Percentiles rank a stretch among this genome's conserved stretches.
Conservation (phyloP, 345 rosid genomes). For the Sonneratia caseolaris region DNA sequence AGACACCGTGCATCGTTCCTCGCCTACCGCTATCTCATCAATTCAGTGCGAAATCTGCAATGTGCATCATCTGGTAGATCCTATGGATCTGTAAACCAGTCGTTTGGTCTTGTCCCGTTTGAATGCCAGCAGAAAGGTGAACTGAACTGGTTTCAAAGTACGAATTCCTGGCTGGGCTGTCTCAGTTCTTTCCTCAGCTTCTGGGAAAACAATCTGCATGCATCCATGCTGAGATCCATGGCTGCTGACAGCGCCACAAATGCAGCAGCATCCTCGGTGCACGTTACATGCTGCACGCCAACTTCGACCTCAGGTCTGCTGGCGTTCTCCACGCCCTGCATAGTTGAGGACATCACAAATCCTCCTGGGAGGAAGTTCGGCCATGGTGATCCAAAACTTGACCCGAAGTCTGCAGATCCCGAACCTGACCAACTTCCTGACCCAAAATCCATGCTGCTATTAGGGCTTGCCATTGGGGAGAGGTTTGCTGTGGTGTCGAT, state of each 20-base stretch:
- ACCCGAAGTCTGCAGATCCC: constrained; percentile 47
- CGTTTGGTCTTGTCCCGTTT: no score
- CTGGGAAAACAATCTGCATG: constrained; percentile 68
- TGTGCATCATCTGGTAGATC: no score
- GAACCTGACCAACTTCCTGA: constrained; percentile 61
- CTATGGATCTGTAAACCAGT: neutral
- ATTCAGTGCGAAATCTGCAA: neutral
- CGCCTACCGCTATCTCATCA: neutral
- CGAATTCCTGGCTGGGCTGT: constrained; percentile 43
- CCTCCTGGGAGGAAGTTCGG: constrained; percentile 34
- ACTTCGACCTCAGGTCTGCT: constrained; percentile 74
- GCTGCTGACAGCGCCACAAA: constrained; percentile 92
- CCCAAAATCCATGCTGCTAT: constrained; percentile 77
- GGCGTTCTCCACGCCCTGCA: constrained; percentile 43
- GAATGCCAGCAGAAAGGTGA: neutral
- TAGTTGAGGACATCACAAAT: constrained; percentile 81
- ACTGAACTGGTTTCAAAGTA: constrained; percentile 22
- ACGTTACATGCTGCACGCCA: constrained; percentile 84
- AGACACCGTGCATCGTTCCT: neutral
- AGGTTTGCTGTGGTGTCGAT: constrained; percentile 53
- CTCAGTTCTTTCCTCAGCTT: constrained; percentile 83
- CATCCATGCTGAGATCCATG: constrained; percentile 92
- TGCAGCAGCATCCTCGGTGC: constrained; percentile 96
- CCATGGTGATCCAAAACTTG: constrained; percentile 6
- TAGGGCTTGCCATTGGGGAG: constrained; percentile 65